Base-by-base conservation (phyloP, 768 basidiomycete genomes). In the Pisolithus albus region DNA sequence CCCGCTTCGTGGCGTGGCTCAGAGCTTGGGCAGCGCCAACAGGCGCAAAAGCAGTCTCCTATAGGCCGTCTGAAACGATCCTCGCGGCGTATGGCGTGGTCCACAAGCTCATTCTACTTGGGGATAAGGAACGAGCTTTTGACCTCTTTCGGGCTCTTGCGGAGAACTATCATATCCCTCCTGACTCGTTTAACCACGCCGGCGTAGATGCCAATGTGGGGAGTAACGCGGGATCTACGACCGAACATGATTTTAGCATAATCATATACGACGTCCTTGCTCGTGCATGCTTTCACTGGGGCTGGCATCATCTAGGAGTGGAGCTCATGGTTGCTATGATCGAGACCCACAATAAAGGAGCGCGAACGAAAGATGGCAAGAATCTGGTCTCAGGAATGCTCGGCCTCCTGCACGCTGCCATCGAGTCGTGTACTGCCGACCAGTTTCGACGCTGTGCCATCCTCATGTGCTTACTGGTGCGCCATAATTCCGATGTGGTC, bases 211-310 rank as follows among this genome's bases (percentile, higher is more conserved):
- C 10, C 43, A 13, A 21, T 18, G 59, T n/a, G 43, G 18, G 18
- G 10, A 21, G 21, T 30, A 54, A 64, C n/a, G 61, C 67, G 4
- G 15, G 11, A 34, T 36, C 24, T 16, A 28, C 43, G n/a, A 45
- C 43, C 43, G 28, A 26, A 13, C 62, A 67, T 1, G 71, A 79
- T 55, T 73, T 80, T 45, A 61, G 66, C 19, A 64, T 75, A 18
- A 76, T 84, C 47, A 66, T 85, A 21, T 67, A 70, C 21, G 69
- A 75, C 23, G 72, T 78, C 11, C 61, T 84, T 32, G 70, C 78
- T 9, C 74, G 75, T 42, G 71, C 83, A 7, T 76, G 79, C 54
- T 58, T 81, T 37, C 70, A 76, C 55, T 83, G 79, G 78, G 68
- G 74, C 39, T 83, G 79, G 80, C 66, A 70, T 46, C 50, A 59